These are phyloP conservation scores for Fomitopsis pinicola DNA, from an alignment of 1,284 basidiomycete genomes.

Conservation along the genomic window DNA sequence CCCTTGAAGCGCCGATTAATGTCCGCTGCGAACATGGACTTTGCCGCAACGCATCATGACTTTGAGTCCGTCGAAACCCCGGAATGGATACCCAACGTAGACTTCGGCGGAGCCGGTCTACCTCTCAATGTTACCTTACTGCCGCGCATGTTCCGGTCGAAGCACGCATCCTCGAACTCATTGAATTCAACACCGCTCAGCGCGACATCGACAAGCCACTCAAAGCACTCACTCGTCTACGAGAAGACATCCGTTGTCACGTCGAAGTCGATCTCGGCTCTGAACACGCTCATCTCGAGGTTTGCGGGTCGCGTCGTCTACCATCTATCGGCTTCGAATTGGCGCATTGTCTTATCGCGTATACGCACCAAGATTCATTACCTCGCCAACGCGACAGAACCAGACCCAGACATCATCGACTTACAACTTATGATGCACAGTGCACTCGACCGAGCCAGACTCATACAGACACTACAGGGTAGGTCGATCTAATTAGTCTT, in stretches of 20 bases:
- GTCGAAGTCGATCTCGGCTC: constrained; percentile 49
- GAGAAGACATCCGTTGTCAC: constrained; percentile 67
- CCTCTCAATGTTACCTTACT: constrained; percentile 15
- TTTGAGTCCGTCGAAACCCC: constrained; percentile 55
- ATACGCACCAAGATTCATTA: constrained; percentile 71
- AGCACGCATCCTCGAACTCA: constrained; percentile 39
- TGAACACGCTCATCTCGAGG: constrained; percentile 61
- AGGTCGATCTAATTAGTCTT: constrained; percentile 14
- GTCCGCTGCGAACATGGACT: constrained; percentile 58
- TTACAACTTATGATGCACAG: constrained; percentile 73
- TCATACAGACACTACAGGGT: constrained; percentile 69
- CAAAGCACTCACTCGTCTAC: constrained; percentile 46
- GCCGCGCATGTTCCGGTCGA: constrained; percentile 18
- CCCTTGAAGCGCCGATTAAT: constrained; percentile 53
- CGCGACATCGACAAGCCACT: constrained; percentile 35
- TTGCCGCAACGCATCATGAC: constrained; percentile 68
- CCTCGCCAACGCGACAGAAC: constrained; percentile 51
- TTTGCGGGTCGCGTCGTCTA: constrained; percentile 80
- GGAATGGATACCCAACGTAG: constrained; percentile 17
- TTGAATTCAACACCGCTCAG: constrained; percentile 38
- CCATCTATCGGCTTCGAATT: constrained; percentile 88
- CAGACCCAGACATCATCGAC: constrained; percentile 65
- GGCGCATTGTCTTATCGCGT: constrained; percentile 74
- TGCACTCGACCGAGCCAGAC: constrained; percentile 59
- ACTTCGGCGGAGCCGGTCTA: constrained; percentile 11